These are phyloP conservation scores for Kodamaea derodonti DNA, from an alignment of 1,139 yeast genomes.

Conservation along the genomic window DNA sequence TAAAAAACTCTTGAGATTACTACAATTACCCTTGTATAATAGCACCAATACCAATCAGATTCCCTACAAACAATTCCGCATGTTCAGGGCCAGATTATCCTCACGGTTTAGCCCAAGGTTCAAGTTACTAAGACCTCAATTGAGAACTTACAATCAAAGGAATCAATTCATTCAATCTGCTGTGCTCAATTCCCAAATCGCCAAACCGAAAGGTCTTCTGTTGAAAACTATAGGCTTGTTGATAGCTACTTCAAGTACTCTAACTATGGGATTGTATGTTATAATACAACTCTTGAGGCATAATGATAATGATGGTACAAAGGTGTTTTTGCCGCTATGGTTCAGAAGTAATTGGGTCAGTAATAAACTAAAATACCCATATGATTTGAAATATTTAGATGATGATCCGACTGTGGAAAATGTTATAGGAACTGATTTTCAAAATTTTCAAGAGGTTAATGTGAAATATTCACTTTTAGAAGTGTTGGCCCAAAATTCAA, in stretches of 20 bases:
- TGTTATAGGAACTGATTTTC: conserved; percentile 12
- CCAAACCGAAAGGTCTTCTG: conserved; percentile 13
- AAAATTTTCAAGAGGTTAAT: conserved; percentile 18
- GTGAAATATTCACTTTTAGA: conserved; percentile 29
- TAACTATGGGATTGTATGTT: conserved; percentile 25
- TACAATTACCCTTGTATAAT: too few relatives aligned
- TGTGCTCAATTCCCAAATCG: conserved; percentile 3
- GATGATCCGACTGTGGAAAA: conserved; percentile 14
- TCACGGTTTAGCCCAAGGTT: too few relatives aligned
- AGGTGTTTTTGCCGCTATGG: conserved; percentile 33
- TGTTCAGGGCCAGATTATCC: too few relatives aligned
- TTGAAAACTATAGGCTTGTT: conserved; percentile 21
- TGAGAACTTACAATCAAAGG: neutral
- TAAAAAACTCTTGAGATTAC: too few relatives aligned
- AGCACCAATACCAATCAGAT: too few relatives aligned
- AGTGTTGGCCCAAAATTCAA: conserved; percentile 19
- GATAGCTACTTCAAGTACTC: conserved; percentile 20
- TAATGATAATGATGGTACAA: conserved; percentile 10
- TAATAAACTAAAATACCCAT: conserved; percentile 15
- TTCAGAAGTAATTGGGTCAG: conserved; percentile 24
- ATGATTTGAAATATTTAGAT: conserved; percentile 26
- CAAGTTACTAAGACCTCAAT: neutral
- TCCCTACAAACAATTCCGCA: too few relatives aligned
- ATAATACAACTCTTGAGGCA: conserved; percentile 18
- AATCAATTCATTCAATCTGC: conserved; percentile 3